Evolutionary conservation across 768 basidiomycete species (phyloP).

Genomic region (Boletales sp.): DNA sequence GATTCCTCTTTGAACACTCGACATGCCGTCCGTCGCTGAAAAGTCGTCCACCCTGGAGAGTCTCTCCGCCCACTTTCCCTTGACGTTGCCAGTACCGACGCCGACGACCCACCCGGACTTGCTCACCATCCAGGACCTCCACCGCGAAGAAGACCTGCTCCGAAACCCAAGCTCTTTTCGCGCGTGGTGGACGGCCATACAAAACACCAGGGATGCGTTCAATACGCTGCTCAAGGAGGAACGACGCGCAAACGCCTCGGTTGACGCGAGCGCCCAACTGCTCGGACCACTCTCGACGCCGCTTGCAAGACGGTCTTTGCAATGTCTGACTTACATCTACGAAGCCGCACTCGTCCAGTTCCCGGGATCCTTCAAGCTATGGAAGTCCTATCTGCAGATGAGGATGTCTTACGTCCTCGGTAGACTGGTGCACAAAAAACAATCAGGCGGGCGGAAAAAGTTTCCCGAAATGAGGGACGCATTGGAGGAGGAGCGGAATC

Average conservation of each 20-base stretch:
- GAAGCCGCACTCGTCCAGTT: conserved; percentile 88
- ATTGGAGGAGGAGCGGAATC: conserved; percentile 78
- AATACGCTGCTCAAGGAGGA: conserved; percentile 56
- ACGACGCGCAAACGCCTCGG: conserved; percentile 38
- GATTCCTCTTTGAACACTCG: too few relatives aligned
- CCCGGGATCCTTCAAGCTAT: conserved; percentile 88
- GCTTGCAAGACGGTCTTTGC: conserved; percentile 69
- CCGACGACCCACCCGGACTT: conserved; percentile 76
- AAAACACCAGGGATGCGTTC: conserved; percentile 66
- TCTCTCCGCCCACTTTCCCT: conserved; percentile 64
- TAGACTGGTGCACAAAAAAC: conserved; percentile 64
- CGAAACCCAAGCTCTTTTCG: conserved; percentile 89
- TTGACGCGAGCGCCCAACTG: conserved; percentile 50
- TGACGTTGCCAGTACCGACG: conserved; percentile 82
- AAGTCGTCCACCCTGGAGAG: conserved; percentile 48
- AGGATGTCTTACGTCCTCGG: conserved; percentile 87
- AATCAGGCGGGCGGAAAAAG: conserved; percentile 86
- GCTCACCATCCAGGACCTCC: conserved; percentile 69
- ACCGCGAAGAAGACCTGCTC: conserved; percentile 90
- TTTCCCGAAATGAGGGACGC: conserved; percentile 88
- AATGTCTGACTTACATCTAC: conserved; percentile 88
- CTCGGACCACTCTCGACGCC: conserved; percentile 80
- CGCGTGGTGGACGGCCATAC: conserved; percentile 90
- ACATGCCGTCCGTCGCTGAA: conserved; percentile 57
- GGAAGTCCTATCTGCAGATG: conserved; percentile 88